These are phyloP conservation scores for Microglena sp. DNA, from an alignment of 139 green algal species.

Conservation along the genomic window DNA sequence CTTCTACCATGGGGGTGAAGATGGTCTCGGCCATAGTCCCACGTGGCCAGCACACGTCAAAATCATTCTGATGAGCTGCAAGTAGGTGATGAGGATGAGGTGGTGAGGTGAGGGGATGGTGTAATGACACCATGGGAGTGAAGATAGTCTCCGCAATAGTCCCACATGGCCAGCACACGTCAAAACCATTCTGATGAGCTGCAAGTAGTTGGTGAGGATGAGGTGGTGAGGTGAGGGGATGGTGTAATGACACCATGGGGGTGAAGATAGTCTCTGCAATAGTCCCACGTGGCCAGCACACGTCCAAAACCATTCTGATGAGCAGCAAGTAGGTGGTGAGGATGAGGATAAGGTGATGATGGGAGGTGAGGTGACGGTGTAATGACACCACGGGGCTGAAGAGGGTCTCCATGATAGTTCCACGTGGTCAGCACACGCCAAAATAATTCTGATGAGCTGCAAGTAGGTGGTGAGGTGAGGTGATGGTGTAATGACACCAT, in stretches of 20 bases:
- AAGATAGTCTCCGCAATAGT: constrained; percentile 68
- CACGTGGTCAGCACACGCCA: neutral
- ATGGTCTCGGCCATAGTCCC: constrained; percentile 69
- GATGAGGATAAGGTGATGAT: neutral
- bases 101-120: neutral
- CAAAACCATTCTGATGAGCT: constrained; percentile 41
- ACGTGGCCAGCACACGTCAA: constrained; percentile 57
- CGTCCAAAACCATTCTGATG: neutral
- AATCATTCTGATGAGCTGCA: constrained; percentile 30
- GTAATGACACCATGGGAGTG: neutral
- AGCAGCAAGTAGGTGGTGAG: neutral
- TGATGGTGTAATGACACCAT: neutral
- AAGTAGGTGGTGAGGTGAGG: neutral
- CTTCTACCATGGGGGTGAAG: constrained; percentile 60
- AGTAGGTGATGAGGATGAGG: neutral
- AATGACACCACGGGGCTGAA: neutral
- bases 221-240: neutral
- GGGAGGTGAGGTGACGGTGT: neutral
- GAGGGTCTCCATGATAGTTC: no score
- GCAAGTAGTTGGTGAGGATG: neutral
- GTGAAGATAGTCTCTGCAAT: no score
- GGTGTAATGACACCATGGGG: neutral
- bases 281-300: neutral
- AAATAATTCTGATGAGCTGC: neutral
- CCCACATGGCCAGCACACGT: constrained; percentile 29